phyloP scores from a whole-genome alignment of 164 flowering plant species.

The Piper longum region DNA sequence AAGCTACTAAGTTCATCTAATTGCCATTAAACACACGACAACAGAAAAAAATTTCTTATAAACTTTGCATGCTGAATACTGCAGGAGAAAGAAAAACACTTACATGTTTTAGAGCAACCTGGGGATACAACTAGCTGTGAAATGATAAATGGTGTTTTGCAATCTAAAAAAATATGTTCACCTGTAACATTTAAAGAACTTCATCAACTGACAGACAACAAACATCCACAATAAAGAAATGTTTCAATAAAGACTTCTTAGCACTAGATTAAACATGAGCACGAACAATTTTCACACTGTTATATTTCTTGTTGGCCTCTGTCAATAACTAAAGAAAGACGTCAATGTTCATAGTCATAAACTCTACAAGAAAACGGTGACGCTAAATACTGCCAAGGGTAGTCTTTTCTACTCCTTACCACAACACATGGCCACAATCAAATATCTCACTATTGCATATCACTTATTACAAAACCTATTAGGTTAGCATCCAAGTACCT shows the following conservation, averaged over 20 bases:
- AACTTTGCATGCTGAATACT: not conserved
- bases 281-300: too few species aligned
- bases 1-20: not conserved
- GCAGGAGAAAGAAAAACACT: constrained; percentile 8
- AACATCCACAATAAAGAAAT: not conserved
- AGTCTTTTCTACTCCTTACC: too few species aligned
- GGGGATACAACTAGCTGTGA: constrained; percentile 59
- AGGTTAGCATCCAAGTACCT: constrained; percentile 26
- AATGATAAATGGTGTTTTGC: constrained; percentile 43
- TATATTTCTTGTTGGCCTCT: too few species aligned
- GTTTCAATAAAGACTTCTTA: too few species aligned
- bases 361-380: too few species aligned
- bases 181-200: constrained; percentile 30
- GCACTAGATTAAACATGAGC: too few species aligned
- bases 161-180: constrained; percentile 64
- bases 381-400: not conserved
- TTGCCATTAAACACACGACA: not conserved
- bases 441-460: too few species aligned
- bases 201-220: not conserved
- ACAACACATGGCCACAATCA: too few species aligned
- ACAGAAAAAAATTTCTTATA: not conserved
- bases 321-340: too few species aligned
- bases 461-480: too few species aligned
- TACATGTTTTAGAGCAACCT: constrained; percentile 65
- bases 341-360: too few species aligned